These are phyloP conservation scores for Guyanaporus albipodus DNA, from an alignment of 768 basidiomycete species.

Conservation along the genomic window DNA sequence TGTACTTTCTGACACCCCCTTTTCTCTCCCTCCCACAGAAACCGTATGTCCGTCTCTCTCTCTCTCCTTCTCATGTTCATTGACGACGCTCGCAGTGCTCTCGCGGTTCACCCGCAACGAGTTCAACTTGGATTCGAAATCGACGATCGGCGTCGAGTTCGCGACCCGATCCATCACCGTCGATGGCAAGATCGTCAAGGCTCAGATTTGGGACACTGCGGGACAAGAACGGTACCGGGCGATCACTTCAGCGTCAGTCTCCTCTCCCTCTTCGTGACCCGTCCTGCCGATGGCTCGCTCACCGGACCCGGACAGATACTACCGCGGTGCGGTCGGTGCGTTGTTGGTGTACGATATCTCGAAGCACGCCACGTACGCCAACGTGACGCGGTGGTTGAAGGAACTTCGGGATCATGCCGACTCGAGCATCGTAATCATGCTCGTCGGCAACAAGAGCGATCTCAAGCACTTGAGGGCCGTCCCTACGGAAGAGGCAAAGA, in stretches of 20 bases:
- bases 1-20: neutral
- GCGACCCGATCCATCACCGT: conserved; percentile 93
- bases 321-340: conserved; percentile 93
- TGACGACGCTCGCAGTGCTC: conserved; percentile 60
- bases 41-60: conserved; percentile 26
- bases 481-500: conserved; percentile 95
- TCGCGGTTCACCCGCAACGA: conserved; percentile 99
- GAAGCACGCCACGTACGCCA: conserved; percentile 91
- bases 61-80: neutral
- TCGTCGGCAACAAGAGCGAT: conserved; percentile 98
- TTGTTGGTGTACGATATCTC: conserved; percentile 93
- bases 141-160: conserved; percentile 99
- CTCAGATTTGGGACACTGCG: conserved; percentile 99
- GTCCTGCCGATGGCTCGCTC: neutral
- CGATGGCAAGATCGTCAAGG: conserved; percentile 96
- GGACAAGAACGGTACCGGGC: conserved; percentile 97
- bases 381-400: conserved; percentile 94
- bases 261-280: conserved; percentile 3
- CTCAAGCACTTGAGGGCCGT: conserved; percentile 96
- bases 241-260: conserved; percentile 87
- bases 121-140: conserved; percentile 99
- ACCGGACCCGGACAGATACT: conserved; percentile 58
- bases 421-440: conserved; percentile 92
- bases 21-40: conserved; percentile 23
- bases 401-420: conserved; percentile 94